A percentile compares a stretch with the other conserved stretches of the same genome.
Evolutionary conservation across 1,284 basidiomycete genomes (phyloP).

Genomic region (Heterobasidion occidentale): DNA sequence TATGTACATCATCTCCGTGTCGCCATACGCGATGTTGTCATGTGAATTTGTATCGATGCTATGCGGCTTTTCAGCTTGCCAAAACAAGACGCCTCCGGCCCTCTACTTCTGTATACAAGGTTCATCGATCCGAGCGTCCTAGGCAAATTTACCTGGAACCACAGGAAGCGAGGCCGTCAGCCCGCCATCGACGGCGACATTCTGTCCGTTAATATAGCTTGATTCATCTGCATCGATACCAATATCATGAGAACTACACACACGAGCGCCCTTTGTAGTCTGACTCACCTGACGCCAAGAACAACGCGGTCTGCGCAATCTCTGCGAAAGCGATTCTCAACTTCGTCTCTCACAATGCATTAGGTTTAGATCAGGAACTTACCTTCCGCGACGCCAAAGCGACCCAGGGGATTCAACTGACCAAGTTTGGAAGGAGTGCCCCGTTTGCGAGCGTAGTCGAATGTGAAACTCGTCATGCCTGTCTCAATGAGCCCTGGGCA

Average conservation of each 20-base stretch:
- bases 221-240: constrained; percentile 58
- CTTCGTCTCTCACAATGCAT: neutral
- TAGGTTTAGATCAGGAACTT: constrained; percentile 7
- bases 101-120: no score
- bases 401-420: constrained; percentile 77
- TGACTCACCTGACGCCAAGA: constrained; percentile 76
- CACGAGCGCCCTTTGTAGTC: neutral
- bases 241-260: constrained; percentile 3
- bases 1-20: no score
- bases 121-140: neutral
- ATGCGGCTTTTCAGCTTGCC: no score
- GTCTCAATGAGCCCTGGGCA: constrained; percentile 92
- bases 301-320: constrained; percentile 79
- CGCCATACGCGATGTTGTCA: no score
- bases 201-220: constrained; percentile 90
- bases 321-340: constrained; percentile 30
- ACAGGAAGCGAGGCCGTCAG: constrained; percentile 70
- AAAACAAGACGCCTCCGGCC: no score
- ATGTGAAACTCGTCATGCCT: constrained; percentile 72
- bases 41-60: no score
- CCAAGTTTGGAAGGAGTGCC: constrained; percentile 76
- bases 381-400: constrained; percentile 79
- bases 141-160: constrained; percentile 54
- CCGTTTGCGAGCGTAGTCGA: constrained; percentile 68
- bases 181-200: constrained; percentile 83